Evolutionary conservation across 345 rosid species (phyloP), one percentile per base, ranked within the genome.

Genomic region (Erodium maritimum): DNA sequence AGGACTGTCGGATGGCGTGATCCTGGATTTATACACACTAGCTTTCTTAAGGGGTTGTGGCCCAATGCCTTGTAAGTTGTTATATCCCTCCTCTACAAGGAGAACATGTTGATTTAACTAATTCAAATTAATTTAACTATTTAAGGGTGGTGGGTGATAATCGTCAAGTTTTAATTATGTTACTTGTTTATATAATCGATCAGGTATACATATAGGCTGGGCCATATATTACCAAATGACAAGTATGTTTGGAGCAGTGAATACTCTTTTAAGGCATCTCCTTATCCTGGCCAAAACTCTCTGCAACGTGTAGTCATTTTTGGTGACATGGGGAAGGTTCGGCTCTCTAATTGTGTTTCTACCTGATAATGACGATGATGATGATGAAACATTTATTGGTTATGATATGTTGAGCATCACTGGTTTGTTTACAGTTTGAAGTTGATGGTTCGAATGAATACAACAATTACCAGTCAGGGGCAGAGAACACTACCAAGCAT

Each of bases 201-300:
- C 60, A 78, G 77, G 23, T 73, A 73, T 56, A 60, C 75, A 1
- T 70, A 77, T 66, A 63, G 53, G 60, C 13, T 77, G 58, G 81
- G 81, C 12, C 81, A 77, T 73, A 58, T 21, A 54, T 57, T 73
- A 29, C 23, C 16, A 0, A 60, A 69, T 56, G 73, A 65, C 19
- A 24, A 62, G 11, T 68, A 34, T 21, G 19, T 71, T 13, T 68
- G 66, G 71, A 60, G 73, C 59, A 55, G 61, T 59, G 70, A 21
- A 1, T 86, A 78, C 70, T 67, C 85, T 9, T 88, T 88, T 37
- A 74, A 69, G 64, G 76, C 93, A 24, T 77, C 95, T 6, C 96
- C 98, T 54, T 88, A 61, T 75, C 98, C 95, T 23, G 96, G 98
- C 65, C 93, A 91, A 72, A 79, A 88, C 66, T 88, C 96, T 0